phyloP scores from a whole-genome alignment of 2,329 filamentous ascomycete genomes.

The Coniochaeta prunicola region DNA sequence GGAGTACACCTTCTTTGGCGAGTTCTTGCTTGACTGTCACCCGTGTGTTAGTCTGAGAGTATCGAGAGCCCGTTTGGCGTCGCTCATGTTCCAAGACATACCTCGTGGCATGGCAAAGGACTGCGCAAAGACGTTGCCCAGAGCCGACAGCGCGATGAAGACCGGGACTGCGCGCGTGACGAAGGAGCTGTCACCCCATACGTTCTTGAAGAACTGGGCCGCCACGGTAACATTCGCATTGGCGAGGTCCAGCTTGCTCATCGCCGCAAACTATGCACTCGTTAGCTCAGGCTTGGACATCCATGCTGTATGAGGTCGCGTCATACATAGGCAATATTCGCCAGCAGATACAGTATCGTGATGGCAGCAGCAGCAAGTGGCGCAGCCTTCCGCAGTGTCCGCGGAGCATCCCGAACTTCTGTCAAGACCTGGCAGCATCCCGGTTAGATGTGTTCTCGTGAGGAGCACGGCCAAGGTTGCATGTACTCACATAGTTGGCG shows the following conservation, averaged over 20 bases:
- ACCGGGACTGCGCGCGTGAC: slow-evolving; percentile 20
- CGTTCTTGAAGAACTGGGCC: slow-evolving; percentile 24
- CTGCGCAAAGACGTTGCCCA: slow-evolving; percentile 24
- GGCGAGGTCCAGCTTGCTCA: slow-evolving; percentile 18
- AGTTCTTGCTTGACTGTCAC: slow-evolving; percentile 25
- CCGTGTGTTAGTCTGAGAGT: too few species aligned
- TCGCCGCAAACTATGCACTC: slow-evolving; percentile 17
- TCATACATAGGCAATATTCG: slow-evolving; percentile 27
- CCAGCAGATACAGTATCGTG: slow-evolving; percentile 27
- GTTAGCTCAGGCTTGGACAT: neutral
- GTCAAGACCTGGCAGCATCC: slow-evolving; percentile 17
- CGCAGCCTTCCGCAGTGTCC: slow-evolving; percentile 23
- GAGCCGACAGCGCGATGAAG: slow-evolving; percentile 22
- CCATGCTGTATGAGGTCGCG: neutral
- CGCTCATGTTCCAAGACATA: neutral
- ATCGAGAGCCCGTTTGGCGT: neutral
- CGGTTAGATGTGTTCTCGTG: neutral
- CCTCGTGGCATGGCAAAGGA: slow-evolving; percentile 22
- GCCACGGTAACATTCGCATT: slow-evolving; percentile 18
- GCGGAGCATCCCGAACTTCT: slow-evolving; percentile 22
- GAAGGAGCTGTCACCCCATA: slow-evolving; percentile 20
- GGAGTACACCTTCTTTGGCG: slow-evolving; percentile 25
- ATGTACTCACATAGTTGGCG: slow-evolving; percentile 23
- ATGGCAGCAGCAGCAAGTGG: slow-evolving; percentile 23
- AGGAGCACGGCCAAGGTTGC: neutral